phyloP scores from a whole-genome alignment of 2,329 filamentous ascomycete genomes.

The Paracorniculantispora psalliotae region DNA sequence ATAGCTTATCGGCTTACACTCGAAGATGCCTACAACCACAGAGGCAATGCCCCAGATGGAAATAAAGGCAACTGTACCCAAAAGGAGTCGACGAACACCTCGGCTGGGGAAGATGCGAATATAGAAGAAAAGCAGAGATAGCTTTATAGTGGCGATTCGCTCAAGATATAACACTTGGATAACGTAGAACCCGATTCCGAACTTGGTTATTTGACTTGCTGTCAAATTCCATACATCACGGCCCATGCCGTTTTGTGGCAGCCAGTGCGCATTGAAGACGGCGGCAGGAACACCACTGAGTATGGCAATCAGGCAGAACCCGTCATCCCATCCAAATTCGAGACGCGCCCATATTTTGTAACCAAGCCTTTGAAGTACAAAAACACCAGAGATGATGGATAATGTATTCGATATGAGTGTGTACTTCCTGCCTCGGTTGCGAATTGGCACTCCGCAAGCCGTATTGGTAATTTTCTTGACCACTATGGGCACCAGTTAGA shows the following conservation, averaged over 20 bases:
- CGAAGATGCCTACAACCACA: conserved; percentile 28
- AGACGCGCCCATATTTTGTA: conserved; percentile 25
- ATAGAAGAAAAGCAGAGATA: conserved; percentile 39
- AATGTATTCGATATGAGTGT: conserved; percentile 17
- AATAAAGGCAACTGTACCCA: conserved; percentile 29
- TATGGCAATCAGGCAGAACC: conserved; percentile 21
- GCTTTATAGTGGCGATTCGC: conserved; percentile 33
- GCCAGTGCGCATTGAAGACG: conserved; percentile 20
- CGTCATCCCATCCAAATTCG: conserved; percentile 28
- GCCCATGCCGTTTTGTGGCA: conserved; percentile 26
- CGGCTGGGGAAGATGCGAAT: conserved; percentile 33
- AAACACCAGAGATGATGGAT: conserved; percentile 29
- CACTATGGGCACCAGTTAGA: not conserved
- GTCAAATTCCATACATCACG: conserved; percentile 30
- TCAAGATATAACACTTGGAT: conserved; percentile 35
- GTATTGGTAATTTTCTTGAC: conserved; percentile 17
- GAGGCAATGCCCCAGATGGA: conserved; percentile 27
- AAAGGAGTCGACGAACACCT: conserved; percentile 27
- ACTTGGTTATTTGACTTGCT: conserved; percentile 20
- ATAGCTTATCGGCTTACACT: conserved; percentile 35
- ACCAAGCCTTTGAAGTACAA: conserved; percentile 30
- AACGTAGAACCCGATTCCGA: conserved; percentile 27
- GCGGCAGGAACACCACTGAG: conserved; percentile 20
- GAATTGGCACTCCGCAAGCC: conserved; percentile 15
- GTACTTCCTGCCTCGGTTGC: conserved; percentile 17